A percentile compares a stretch with the other conserved stretches of the same genome.
These are phyloP conservation scores for Amylostereum areolatum DNA, from an alignment of 1,284 basidiomycete species.

Conservation along the genomic window DNA sequence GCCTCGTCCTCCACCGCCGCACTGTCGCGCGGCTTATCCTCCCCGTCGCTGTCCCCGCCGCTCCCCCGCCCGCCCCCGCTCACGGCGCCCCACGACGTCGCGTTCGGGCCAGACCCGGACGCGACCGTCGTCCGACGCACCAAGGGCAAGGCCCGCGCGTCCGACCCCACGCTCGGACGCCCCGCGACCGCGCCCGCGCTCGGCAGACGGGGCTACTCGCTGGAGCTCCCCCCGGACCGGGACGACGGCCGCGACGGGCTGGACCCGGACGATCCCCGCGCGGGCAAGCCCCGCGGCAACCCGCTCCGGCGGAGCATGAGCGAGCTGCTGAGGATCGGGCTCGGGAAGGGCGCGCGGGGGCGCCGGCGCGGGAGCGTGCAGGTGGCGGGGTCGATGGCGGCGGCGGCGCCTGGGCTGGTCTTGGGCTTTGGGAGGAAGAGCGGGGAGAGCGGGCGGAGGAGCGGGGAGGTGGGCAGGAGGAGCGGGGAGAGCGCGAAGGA, in stretches of 20 bases:
- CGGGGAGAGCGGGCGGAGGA: no score
- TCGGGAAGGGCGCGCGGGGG: not conserved
- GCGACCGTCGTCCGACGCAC: no score
- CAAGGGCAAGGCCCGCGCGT: not conserved
- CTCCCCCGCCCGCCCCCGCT: no score
- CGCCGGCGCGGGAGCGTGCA: no score
- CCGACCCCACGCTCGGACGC: not conserved
- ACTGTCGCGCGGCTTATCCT: not conserved
- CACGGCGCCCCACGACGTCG: no score
- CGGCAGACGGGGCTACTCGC: not conserved
- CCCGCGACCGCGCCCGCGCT: not conserved
- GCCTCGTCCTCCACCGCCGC: not conserved
- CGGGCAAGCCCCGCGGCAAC: not conserved
- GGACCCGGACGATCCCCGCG: not conserved
- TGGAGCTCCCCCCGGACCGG: not conserved
- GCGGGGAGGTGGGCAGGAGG: no score
- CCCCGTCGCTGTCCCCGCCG: no score
- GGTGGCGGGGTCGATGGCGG: no score
- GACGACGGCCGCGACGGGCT: not conserved
- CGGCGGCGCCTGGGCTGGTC: no score
- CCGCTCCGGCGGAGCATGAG: constrained; percentile 11
- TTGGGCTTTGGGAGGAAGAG: no score
- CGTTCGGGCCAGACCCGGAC: no score
- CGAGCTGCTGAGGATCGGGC: constrained; percentile 9
- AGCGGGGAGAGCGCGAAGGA: no score